These are phyloP conservation scores for Neurospora sublineolata DNA, from an alignment of 495 filamentous ascomycete genomes.

Conservation along the genomic window DNA sequence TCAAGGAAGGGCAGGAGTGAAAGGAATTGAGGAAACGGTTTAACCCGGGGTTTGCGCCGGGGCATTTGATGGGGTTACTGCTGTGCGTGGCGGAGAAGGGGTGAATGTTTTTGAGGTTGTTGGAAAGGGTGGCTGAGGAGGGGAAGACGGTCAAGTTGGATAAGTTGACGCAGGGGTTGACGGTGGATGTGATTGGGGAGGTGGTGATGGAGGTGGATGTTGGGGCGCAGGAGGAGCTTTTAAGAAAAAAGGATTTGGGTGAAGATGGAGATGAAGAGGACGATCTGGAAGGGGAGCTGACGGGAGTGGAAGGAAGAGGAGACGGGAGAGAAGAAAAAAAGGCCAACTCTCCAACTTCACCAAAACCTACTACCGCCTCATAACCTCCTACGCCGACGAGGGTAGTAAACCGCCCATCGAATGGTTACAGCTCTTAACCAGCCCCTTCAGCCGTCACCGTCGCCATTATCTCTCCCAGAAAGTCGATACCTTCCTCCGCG, in stretches of 20 bases:
- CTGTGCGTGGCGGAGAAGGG: slow-evolving; percentile 31
- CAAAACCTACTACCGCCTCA: slow-evolving; percentile 15
- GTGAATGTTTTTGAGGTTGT: slow-evolving; percentile 16
- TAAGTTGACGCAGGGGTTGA: slow-evolving; percentile 19
- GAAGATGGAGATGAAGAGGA: not conserved
- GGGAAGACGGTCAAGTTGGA: slow-evolving; percentile 19
- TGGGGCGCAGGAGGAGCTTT: slow-evolving; percentile 17
- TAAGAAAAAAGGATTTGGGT: not conserved
- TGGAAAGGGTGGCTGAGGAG: slow-evolving; percentile 14
- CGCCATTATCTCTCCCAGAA: not conserved
- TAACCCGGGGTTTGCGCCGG: slow-evolving; percentile 32
- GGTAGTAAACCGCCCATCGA: slow-evolving; percentile 6
- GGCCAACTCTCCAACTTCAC: slow-evolving; percentile 17
- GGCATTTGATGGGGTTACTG: slow-evolving; percentile 30
- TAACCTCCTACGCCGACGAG: slow-evolving; percentile 10
- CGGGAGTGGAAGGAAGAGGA: not conserved
- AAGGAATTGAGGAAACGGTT: slow-evolving; percentile 28
- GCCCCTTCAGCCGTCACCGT: not conserved
- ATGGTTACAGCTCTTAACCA: slow-evolving; percentile 9
- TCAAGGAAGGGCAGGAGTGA: slow-evolving; percentile 26
- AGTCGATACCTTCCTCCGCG: slow-evolving; percentile 11
- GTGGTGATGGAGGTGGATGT: slow-evolving; percentile 26
- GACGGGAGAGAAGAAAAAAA: not conserved
- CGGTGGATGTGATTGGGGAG: slow-evolving; percentile 31
- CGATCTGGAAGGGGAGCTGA: not conserved